Conservation (phyloP, 2,329 filamentous ascomycete genomes). For the Colletotrichum gigasporum region DNA sequence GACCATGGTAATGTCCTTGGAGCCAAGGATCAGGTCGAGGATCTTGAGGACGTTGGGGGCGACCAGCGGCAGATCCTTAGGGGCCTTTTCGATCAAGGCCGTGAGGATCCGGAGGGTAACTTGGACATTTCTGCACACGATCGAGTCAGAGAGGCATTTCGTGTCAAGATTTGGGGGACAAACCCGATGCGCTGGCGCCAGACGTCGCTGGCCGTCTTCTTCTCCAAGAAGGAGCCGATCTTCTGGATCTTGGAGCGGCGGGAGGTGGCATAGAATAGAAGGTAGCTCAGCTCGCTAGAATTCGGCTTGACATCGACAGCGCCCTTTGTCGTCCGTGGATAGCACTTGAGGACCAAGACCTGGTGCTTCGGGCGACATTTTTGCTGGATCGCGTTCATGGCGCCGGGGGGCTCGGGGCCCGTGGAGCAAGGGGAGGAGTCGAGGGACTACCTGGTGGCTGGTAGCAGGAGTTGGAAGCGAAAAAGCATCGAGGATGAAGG, state of each 20-base stretch:
- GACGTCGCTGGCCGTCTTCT: slow-evolving; percentile 91
- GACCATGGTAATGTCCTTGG: slow-evolving; percentile 90
- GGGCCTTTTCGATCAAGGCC: slow-evolving; percentile 91
- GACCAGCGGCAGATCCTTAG: slow-evolving; percentile 90
- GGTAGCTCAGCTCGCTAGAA: slow-evolving; percentile 94
- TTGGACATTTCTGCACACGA: slow-evolving; percentile 78
- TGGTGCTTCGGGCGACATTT: slow-evolving; percentile 93
- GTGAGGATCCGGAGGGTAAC: slow-evolving; percentile 93
- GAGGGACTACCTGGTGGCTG: slow-evolving; percentile 14
- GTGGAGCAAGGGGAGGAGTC: slow-evolving; percentile 4
- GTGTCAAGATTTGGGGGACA: slow-evolving; percentile 36
- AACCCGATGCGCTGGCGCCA: slow-evolving; percentile 89
- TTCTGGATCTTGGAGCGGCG: slow-evolving; percentile 96
- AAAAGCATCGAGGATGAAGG: slow-evolving; percentile 27
- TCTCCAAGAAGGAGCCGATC: slow-evolving; percentile 93
- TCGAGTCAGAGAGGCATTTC: neutral
- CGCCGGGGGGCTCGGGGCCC: slow-evolving; percentile 37
- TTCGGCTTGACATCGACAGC: slow-evolving; percentile 95
- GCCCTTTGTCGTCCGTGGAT: slow-evolving; percentile 90
- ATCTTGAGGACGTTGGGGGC: slow-evolving; percentile 86
- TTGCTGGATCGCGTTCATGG: slow-evolving; percentile 73
- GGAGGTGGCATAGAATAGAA: slow-evolving; percentile 96
- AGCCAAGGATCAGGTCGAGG: slow-evolving; percentile 82
- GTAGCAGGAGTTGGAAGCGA: slow-evolving; percentile 22
- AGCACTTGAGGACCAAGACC: slow-evolving; percentile 95